Evolutionary conservation across 2,329 filamentous ascomycete species (phyloP).

Genomic region (Penicillium hordei): DNA sequence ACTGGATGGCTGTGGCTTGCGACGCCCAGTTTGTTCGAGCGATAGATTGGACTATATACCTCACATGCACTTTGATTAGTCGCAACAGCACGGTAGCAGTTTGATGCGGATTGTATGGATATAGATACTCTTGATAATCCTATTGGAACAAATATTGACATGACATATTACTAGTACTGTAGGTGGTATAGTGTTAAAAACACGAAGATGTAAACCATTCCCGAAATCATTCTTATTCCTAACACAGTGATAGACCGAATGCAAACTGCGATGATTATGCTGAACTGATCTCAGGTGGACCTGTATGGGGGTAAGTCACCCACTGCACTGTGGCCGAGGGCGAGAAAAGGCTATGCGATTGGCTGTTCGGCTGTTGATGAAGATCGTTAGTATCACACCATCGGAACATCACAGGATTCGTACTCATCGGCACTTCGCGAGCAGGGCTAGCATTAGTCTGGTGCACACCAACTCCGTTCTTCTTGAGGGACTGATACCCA

Average conservation of each 20-base stretch:
- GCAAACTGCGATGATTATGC: neutral
- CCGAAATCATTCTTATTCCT: neutral
- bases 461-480: neutral
- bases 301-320: constrained; percentile 7
- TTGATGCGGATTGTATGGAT: neutral
- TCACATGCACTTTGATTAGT: constrained; percentile 2
- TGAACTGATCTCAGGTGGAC: neutral
- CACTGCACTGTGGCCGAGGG: constrained; percentile 6
- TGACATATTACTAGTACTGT: neutral
- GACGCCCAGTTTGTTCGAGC: constrained; percentile 9
- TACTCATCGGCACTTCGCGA: constrained; percentile 19
- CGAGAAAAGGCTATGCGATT: constrained; percentile 13
- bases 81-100: neutral
- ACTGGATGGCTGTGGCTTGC: neutral
- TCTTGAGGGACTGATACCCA: constrained; percentile 26
- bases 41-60: constrained; percentile 25
- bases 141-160: neutral
- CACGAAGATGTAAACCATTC: neutral
- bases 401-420: constrained; percentile 13
- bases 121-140: constrained; percentile 3
- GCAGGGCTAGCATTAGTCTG: constrained; percentile 3
- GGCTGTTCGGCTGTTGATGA: constrained; percentile 19
- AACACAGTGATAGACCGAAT: neutral
- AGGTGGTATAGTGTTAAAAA: neutral
- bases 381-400: constrained; percentile 13